Evolutionary conservation across 371 early-diverging fungal species (phyloP), one percentile per base, ranked within the genome.

Genomic region (Choanephora cucurbitarum): DNA sequence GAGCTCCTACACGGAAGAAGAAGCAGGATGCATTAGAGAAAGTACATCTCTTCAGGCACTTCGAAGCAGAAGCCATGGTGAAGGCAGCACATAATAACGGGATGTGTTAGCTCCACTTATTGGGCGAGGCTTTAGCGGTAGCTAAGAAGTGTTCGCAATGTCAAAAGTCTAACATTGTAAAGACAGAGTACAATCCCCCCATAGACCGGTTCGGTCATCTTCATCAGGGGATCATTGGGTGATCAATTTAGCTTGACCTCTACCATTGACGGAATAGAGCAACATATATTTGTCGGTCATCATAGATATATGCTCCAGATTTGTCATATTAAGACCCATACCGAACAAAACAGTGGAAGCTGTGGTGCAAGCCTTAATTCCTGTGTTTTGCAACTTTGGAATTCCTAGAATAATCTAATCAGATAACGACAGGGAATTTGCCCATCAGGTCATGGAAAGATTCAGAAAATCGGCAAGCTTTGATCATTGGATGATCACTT

Each of bases 171-270:
- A 60, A 59, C 41, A 58, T 56, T 13, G 15, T 13, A 8, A 53
- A 42, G 21, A 49, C 24, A 24, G 57, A 49, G 15, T 69, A 59
- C 19, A 19, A 49, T 22, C 58, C 54, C 58, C 54, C 11, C 15
- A 44, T 13, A 18, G 32, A 17, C 49, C 60, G 0, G 43, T 66
- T 1, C 34, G 49, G 11, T n/a, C 55, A 13, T 47, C 51, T n/a
- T 13, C 31, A 2, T 63, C 61, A 0, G 62, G 58, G 3, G 32
- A 52, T 17, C 52, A 60, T 40, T 43, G 44, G 8, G 51, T 44
- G 11, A 63, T 63, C 6, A 61, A 69, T 34, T 28, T 57, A 13
- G 49, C 47, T 37, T 61, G 58, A 17, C 65, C 61, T 14, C 33
- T 62, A 18, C 17, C 34, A 1, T 14, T 32, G n/a, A 54, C 37